Base-by-base conservation (phyloP, 495 filamentous ascomycete genomes). In the Daldinia grandis region DNA sequence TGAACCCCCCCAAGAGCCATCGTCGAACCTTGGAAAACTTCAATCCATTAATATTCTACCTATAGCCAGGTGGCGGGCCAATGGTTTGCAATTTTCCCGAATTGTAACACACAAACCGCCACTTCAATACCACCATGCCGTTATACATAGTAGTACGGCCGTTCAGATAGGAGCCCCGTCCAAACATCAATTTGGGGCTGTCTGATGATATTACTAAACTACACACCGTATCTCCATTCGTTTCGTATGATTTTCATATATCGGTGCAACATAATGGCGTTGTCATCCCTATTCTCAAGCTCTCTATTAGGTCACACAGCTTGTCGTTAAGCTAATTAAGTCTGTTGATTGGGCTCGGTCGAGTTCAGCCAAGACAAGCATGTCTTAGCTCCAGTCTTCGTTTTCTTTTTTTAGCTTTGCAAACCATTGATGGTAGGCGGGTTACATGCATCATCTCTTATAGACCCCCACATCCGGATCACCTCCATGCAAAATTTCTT, bases 401-500 rank as follows among this genome's bases (percentile, higher is more conserved):
- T 42, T 55, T 68, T 68, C 64, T 68, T 72, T 68, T 72, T 72
- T 72, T 72, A 68, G 64, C 44, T 53, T 17, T 31, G 24, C 7
- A 33, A 12, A 56, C 21, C 35, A 50, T 57, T 28, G 50, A 55
- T 31, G 27, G 37, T 67, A 42, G 54, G 40, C 33, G 64, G 50
- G 64, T 64, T 64, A 28, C 69, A 68, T 68, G 55, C 64, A 62
- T 66, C 33, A 14, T 35, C 33, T 35, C 33, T 9, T 12, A 54
- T 25, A 7, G 37, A 19, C 64, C 68, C 69, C 63, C 69, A 72
- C 63, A 55, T 37, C 24, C 49, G 47, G 51, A 60, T 60, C 63
- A 66, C 53, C 47, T 66, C 28, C 55, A 59, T 55, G 44, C 53
- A 64, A 63, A 61, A 64, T 21, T 9, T 57, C 24, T 54, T 58